These are phyloP conservation scores for Salisapilia sapeloensis DNA, from an alignment of 352 stramenopile genomes.

Conservation along the genomic window DNA sequence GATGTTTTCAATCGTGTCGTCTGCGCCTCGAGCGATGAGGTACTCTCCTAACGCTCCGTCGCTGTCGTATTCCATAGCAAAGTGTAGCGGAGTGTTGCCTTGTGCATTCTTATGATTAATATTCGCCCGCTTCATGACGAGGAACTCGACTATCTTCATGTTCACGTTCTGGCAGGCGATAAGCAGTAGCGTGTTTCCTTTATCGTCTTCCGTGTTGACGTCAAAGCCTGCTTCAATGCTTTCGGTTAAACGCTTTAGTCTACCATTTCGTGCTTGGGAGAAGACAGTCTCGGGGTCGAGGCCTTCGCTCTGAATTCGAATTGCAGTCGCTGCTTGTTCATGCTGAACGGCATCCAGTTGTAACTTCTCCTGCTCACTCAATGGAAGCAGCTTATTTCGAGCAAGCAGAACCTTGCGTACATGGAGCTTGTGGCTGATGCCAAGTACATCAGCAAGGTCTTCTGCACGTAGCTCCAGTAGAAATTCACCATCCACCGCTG, in stretches of 20 bases:
- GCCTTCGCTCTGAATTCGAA: neutral
- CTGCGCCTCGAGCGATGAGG: slow-evolving; percentile 84
- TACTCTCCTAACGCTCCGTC: slow-evolving; percentile 83
- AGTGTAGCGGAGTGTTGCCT: slow-evolving; percentile 89
- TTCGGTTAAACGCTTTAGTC: slow-evolving; percentile 79
- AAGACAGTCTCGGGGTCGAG: slow-evolving; percentile 67
- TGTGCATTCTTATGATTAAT: slow-evolving; percentile 86
- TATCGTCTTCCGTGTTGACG: slow-evolving; percentile 82
- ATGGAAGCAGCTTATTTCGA: slow-evolving; percentile 76
- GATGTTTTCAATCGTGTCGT: slow-evolving; percentile 89
- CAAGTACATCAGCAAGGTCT: slow-evolving; percentile 82
- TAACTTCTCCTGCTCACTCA: slow-evolving; percentile 64
- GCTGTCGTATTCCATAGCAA: slow-evolving; percentile 86
- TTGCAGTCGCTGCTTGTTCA: slow-evolving; percentile 5
- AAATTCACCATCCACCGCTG: slow-evolving; percentile 83
- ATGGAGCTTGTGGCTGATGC: slow-evolving; percentile 84
- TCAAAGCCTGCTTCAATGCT: slow-evolving; percentile 81
- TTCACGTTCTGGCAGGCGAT: slow-evolving; percentile 85
- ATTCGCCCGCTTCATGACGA: slow-evolving; percentile 70
- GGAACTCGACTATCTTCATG: slow-evolving; percentile 74
- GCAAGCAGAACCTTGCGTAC: slow-evolving; percentile 80
- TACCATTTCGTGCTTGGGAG: slow-evolving; percentile 78
- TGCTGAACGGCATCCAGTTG: slow-evolving; percentile 12
- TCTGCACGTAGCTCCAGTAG: slow-evolving; percentile 84
- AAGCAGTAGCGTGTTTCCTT: slow-evolving; percentile 86